Evolutionary conservation across 2,329 filamentous ascomycete genomes (phyloP), one percentile per base, ranked within the genome.

Genomic region (Myotisia sp.): DNA sequence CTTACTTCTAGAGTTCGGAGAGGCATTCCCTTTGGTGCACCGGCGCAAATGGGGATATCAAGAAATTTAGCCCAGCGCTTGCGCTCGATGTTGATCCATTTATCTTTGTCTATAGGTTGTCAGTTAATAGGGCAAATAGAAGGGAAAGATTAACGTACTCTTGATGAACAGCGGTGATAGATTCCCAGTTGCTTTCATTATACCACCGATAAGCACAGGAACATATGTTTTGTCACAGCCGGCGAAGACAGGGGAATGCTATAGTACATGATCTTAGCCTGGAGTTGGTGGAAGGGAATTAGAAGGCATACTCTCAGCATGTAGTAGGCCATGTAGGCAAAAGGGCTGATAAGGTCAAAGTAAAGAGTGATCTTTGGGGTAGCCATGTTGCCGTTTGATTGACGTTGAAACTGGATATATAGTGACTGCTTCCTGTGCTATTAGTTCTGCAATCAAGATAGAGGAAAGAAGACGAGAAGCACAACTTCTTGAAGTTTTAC

Each of bases 261-360:
- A 42, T 12, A 9, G 18, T 12, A 18, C 5, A 18, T 14, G 13
- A 6, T 21, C 9, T 30, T 12, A 32, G 29, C 13, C 14, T n/a
- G 26, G 9, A 7, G 14, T 7, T 12, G 26, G 9, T n/a, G 9
- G 6, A n/a, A n/a, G n/a, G n/a, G n/a, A n/a, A n/a, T n/a, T n/a
- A n/a, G 34, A 7, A 27, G 6, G 51, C 65, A 43, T 55, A 71
- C 70, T 48, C 62, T 57, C 18, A 69, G 49, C 21, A 72, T 52
- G 44, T 69, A 64, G 48, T 71, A 76, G 2, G 67, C 71, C 37
- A 74, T 58, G 44, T 75, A 76, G 1, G 60, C 68, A 50, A 76
- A 76, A 1, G 72, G 72, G 39, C 64, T 69, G 16, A 76, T 62
- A 7, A 72, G 59, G 53, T 76, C 71, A 29, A 75, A 50, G 43